Evolutionary conservation across 1,139 yeast species (phyloP).

Genomic region (Debaryomyces subglobosus): DNA sequence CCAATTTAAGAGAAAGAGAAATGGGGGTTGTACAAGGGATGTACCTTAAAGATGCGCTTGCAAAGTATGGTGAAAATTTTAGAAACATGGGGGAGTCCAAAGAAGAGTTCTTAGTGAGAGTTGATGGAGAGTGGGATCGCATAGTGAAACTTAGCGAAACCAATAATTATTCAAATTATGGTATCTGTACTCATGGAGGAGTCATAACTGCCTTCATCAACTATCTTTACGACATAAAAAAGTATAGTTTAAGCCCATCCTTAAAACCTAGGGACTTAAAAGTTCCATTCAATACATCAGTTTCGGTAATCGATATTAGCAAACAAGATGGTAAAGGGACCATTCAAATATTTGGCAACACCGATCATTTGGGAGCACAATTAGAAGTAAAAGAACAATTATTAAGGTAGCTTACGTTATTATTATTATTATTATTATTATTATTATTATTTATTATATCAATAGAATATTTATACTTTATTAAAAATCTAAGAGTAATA

Average conservation of each 20-base stretch:
- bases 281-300: conserved; percentile 75
- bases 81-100: conserved; percentile 58
- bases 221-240: conserved; percentile 40
- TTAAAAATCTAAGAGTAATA: background rate
- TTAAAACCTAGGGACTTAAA: conserved; percentile 48
- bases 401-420: conserved; percentile 25
- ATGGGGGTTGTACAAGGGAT: conserved; percentile 84
- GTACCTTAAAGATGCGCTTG: conserved; percentile 66
- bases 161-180: conserved; percentile 48
- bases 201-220: conserved; percentile 66
- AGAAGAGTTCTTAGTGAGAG: conserved; percentile 49
- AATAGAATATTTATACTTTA: background rate
- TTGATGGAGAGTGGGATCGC: conserved; percentile 50
- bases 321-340: conserved; percentile 39
- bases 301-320: conserved; percentile 62
- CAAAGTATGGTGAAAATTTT: conserved; percentile 38
- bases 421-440: too few species aligned
- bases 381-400: conserved; percentile 55
- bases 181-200: conserved; percentile 85
- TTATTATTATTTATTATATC: too few species aligned
- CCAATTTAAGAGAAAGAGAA: conserved; percentile 66
- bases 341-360: conserved; percentile 59
- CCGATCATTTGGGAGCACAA: conserved; percentile 64
- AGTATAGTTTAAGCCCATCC: conserved; percentile 39
- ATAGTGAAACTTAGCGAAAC: conserved; percentile 42